Conservation (phyloP, 805 yeast genomes). For the Suhomyces sp. region DNA sequence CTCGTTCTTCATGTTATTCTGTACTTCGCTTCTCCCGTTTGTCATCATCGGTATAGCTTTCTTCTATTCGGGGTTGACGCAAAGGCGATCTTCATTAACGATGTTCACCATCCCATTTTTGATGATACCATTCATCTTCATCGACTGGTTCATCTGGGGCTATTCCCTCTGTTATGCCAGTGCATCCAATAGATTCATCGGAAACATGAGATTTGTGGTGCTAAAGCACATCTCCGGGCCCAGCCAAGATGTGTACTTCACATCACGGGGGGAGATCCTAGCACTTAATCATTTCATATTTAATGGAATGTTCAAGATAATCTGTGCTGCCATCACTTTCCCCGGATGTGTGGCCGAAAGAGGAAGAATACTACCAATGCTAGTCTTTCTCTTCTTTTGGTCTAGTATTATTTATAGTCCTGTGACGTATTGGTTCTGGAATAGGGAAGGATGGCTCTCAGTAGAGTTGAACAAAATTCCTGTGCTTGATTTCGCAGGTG, state of each 20-base stretch:
- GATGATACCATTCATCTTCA: constrained; percentile 28
- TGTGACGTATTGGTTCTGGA: constrained; percentile 48
- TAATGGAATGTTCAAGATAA: constrained; percentile 38
- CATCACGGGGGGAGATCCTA: constrained; percentile 40
- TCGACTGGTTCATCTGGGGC: constrained; percentile 48
- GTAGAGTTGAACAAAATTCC: constrained; percentile 31
- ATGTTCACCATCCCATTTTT: constrained; percentile 38
- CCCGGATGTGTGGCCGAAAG: constrained; percentile 47
- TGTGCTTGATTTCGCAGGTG: constrained; percentile 47
- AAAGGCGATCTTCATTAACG: constrained; percentile 40
- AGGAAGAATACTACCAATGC: constrained; percentile 43
- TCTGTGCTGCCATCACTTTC: constrained; percentile 41
- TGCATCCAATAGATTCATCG: constrained; percentile 33
- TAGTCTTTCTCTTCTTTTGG: constrained; percentile 40
- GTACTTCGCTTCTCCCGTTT: constrained; percentile 32
- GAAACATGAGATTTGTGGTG: constrained; percentile 13
- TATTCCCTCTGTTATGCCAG: constrained; percentile 41
- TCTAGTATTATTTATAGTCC: constrained; percentile 42
- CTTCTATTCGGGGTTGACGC: constrained; percentile 45
- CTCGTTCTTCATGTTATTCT: constrained; percentile 36
- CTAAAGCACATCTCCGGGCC: constrained; percentile 23
- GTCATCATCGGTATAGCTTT: constrained; percentile 37
- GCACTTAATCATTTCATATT: constrained; percentile 38
- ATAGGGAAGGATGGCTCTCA: constrained; percentile 43
- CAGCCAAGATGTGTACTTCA: constrained; percentile 21